Evolutionary conservation across 2,329 filamentous ascomycete genomes (phyloP).

Genomic region (Fusarium sambucinum): DNA sequence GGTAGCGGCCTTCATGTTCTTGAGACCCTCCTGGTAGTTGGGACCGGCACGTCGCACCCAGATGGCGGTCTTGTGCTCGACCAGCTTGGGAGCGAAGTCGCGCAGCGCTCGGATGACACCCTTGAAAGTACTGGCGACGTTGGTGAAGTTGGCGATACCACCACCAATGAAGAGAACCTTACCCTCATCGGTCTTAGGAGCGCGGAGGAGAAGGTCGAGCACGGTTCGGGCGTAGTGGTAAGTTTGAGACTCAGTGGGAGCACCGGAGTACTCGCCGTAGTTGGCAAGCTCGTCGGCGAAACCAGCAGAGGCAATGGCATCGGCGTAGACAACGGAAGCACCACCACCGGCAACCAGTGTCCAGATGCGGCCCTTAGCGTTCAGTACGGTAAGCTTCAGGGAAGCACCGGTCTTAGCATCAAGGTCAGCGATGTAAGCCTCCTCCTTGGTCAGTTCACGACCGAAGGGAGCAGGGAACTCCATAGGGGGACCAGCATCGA

Average conservation of each 20-base stretch:
- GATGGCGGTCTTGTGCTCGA: constrained; percentile 98
- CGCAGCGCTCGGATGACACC: constrained; percentile 97
- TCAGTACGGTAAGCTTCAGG: constrained; percentile 97
- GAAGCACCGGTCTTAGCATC: constrained; percentile 99
- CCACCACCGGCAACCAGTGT: constrained; percentile 98
- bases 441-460: constrained; percentile 98
- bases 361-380: constrained; percentile 93
- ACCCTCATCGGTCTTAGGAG: constrained; percentile 85
- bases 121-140: constrained; percentile 99
- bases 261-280: constrained; percentile 99
- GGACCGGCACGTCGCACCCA: constrained; percentile 90
- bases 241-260: constrained; percentile 97
- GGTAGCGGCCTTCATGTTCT: constrained; percentile 98
- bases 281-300: constrained; percentile 98
- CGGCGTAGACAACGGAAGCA: constrained; percentile 98
- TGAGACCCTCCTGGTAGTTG: constrained; percentile 99
- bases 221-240: constrained; percentile 99
- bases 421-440: constrained; percentile 98
- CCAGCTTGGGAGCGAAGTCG: constrained; percentile 85
- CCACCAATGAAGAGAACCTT: constrained; percentile 99
- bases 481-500: constrained; percentile 97
- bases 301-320: constrained; percentile 96
- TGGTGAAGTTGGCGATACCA: constrained; percentile 99
- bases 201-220: constrained; percentile 95
- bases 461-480: constrained; percentile 99